Base-by-base conservation (phyloP, 257 asterid genomes). In the Jasminum sambac region DNA sequence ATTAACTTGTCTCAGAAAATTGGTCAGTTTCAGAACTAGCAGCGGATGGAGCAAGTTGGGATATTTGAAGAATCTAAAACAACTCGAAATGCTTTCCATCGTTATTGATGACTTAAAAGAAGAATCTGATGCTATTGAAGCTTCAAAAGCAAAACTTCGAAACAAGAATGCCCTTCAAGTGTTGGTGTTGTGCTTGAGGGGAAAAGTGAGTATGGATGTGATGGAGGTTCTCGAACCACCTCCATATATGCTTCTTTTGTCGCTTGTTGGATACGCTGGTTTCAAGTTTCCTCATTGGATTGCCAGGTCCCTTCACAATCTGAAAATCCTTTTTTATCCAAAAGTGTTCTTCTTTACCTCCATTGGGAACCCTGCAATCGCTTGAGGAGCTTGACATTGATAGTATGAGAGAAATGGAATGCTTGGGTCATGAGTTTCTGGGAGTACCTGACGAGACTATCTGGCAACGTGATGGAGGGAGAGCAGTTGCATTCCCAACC, bases 51-150 rank as follows among this genome's bases (percentile, higher is more conserved):
- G 7, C 8, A 62, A 60, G 23, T 58, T 59, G 14, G 52, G 38
- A 64, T 17, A 17, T 16, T 26, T 76, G 64, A 59, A 50, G 6
- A 2, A 60, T n/a, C 21, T 76, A 39, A 52, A 76, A 62, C 26
- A 70, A 3, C 76, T 70, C 19, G 5, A 41, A 41, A 14, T 11
- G 2, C 2, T 38, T 5, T 0, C 0, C 41, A 38, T 38, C 41
- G 8, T 38, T 38, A 38, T 38, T 38, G 41, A 38, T 38, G 8
- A 38, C 41, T 38, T 38, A 38, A 38, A n/a, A n/a, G n/a, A n/a
- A n/a, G n/a, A n/a, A n/a, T n/a, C n/a, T n/a, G n/a, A n/a, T n/a
- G n/a, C n/a, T 19, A 13, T 2, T 5, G 23, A 70, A 10, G 64
- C 50, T 14, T 26, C 12, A 55, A 48, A 21, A 40, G 75, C 68